Base-by-base conservation (phyloP, 2,329 filamentous ascomycete genomes). In the Parascedosporium putredinis region DNA sequence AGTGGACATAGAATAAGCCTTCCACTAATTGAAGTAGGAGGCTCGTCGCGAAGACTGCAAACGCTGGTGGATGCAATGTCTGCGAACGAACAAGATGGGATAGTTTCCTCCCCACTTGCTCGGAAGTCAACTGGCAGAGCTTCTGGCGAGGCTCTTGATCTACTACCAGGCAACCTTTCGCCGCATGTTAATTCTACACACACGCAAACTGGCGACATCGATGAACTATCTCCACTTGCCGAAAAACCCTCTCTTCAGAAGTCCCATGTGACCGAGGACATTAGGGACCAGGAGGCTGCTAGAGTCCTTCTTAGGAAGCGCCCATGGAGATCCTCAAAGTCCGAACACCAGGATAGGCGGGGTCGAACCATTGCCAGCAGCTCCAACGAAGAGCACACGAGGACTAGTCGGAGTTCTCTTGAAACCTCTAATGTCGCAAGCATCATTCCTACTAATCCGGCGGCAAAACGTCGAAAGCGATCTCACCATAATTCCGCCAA, bases 1-100 rank as follows among this genome's bases (percentile, higher is more conserved):
- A 80, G 75, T 54, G 78, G 76, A 1, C 69, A 68, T 7, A 64
- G 75, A 45, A 67, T 70, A 23, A 66, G 23, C 18, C 14, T 43
- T 20, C 10, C 27, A 12, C 22, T 16, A 4, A 20, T 18, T 9
- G 47, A 38, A 14, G 27, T 31, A 9, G 27, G 47, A n/a, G 43
- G 18, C 29, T 42, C 47, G 24, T 27, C 47, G n/a, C 34, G 24
- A 10, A 49, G 18, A 27, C 22, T 49, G 16, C 47, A 43, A 22
- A 24, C 34, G 23, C 22, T 49, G 24, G 34, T 49, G 27, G 14
- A 14, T 16, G 42, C 47, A n/a, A 22, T 40, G 24, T 24, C 22
- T 43, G 18, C n/a, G 20, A 31, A 24, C 16, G 31, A 42, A 9
- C 22, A 42, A 51, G 51, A 1, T 46, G 62, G 22, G 67, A 66